Base-by-base conservation (phyloP, 768 basidiomycete genomes). In the Pilatotrama ljubarskyi region DNA sequence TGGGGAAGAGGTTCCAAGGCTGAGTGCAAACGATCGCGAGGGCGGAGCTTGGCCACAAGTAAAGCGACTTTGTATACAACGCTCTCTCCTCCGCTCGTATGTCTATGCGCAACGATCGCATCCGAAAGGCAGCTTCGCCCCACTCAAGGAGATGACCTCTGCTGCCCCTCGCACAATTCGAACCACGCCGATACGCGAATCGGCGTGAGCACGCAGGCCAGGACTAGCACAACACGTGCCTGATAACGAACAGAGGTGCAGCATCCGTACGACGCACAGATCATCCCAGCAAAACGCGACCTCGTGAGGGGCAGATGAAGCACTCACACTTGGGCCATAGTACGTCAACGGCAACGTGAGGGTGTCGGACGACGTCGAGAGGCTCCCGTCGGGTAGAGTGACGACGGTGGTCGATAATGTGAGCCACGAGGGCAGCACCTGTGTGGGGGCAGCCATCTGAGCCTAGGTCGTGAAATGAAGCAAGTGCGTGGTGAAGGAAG, bases 301-400 rank as follows among this genome's bases (percentile, higher is more conserved):
- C 11, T 51, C 58, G 6, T 48, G 18, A n/a, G n/a, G n/a, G n/a
- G n/a, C n/a, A 11, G 52, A 49, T 17, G 29, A 59, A 25, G 52
- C 3, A 82, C 90, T 82, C 69, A 92, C 90, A 71, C 86, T 86
- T 53, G 91, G 90, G 29, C 91, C 91, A 64, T 82, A 91, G 73
- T 93, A 93, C 0, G 91, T 92, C 64, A 91, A 75, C 40, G 91
- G 88, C 50, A 92, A 69, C 64, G 80, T 83, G 25, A 90, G 66
- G 10, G 87, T 75, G 32, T 75, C 78, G 24, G 84, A 85, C 42
- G 78, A 76, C 14, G 87, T 90, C 48, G 82, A 76, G 55, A 84
- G 66, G 20, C 73, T 73, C 49, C 87, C 88, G 51, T 75, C 76
- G 2, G 76, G 74, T 67, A 84, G 77, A 7, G 83, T 84, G 47